A percentile compares a stretch with the other conserved stretches of the same genome.
Evolutionary conservation across 2,329 filamentous ascomycete species (phyloP).

Genomic region (Aspergillus fructus): DNA sequence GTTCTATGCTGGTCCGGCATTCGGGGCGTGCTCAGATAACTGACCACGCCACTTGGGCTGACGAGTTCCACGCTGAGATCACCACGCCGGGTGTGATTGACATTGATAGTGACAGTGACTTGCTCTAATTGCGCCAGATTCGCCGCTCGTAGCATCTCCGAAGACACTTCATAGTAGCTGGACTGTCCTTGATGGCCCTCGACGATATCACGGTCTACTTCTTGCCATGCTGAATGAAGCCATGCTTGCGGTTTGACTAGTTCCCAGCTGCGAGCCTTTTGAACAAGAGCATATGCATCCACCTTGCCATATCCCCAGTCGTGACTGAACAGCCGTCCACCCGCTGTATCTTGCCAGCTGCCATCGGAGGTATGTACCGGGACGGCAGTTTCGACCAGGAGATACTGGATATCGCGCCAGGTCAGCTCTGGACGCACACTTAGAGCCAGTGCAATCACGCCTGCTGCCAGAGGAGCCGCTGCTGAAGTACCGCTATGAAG

Average conservation of each 20-base stretch:
- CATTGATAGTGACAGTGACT: constrained; percentile 96
- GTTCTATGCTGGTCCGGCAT: constrained; percentile 67
- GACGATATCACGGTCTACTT: constrained; percentile 81
- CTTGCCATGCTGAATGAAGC: constrained; percentile 91
- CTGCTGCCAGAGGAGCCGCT: constrained; percentile 86
- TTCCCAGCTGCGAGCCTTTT: constrained; percentile 80
- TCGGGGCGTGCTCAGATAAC: constrained; percentile 78
- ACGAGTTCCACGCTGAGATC: constrained; percentile 90
- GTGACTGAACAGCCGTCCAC: constrained; percentile 87
- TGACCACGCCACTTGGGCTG: constrained; percentile 77
- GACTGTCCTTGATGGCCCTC: constrained; percentile 78
- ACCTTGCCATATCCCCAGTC: constrained; percentile 95
- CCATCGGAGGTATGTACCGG: constrained; percentile 72
- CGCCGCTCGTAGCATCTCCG: constrained; percentile 74
- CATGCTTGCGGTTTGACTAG: constrained; percentile 93
- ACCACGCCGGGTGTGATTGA: constrained; percentile 80
- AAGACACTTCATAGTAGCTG: constrained; percentile 75
- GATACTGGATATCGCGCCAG: constrained; percentile 93
- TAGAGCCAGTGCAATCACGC: constrained; percentile 85
- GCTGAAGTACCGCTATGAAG: constrained; percentile 92
- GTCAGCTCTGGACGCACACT: constrained; percentile 80
- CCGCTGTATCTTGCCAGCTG: constrained; percentile 78
- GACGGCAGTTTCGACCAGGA: constrained; percentile 80
- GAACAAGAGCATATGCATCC: constrained; percentile 80
- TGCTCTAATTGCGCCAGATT: constrained; percentile 89